Evolutionary conservation across 768 basidiomycete species (phyloP), one percentile per base, ranked within the genome.

Genomic region (Rubroboletus satanas): DNA sequence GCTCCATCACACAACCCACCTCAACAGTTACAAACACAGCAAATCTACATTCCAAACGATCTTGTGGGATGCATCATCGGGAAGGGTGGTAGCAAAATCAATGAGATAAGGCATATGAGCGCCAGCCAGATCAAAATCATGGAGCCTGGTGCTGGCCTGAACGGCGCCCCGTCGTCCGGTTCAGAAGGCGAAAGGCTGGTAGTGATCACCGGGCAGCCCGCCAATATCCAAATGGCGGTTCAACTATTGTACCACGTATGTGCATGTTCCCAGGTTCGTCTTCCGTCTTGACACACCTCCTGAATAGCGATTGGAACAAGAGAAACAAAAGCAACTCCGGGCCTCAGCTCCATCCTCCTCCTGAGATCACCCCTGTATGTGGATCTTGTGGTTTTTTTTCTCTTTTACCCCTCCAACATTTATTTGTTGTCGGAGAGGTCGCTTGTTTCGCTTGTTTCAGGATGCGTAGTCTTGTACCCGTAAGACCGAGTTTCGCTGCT

Each of bases 21-120:
- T 5, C 82, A 82, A 63, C 87, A 89, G 67, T 72, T 95, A 51
- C 93, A 97, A 72, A 97, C 93, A 4, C 97, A 99, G 67, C 93
- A 98, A 70, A 97, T 99, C 58, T 99, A 89, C 71, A 97, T 99
- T 60, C 97, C 97, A 7, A 98, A 98, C 67, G 93, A 97, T 65
- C 81, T 98, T 28, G 97, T 99, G 23, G 96, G 93, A 11, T 92
- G 90, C 59, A 93, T 99, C 73, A 99, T 99, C 62, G 97, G 97
- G 41, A 98, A 98, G 72, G 96, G 92, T 18, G 97, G 97, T 10
- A 86, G 88, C 69, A 99, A 98, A 75, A 99, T 99, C 77, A 98
- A 98, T 66, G 97, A 99, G 74, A 97, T 99, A 59, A 82, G 97
- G 61, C 86, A 93, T 60, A 89, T 93, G 83, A 95, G 92, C 59